A percentile compares a stretch with the other conserved stretches of the same genome.
These are phyloP conservation scores for Coniochaeta sp. DNA, from an alignment of 2,329 filamentous ascomycete species.

Conservation along the genomic window DNA sequence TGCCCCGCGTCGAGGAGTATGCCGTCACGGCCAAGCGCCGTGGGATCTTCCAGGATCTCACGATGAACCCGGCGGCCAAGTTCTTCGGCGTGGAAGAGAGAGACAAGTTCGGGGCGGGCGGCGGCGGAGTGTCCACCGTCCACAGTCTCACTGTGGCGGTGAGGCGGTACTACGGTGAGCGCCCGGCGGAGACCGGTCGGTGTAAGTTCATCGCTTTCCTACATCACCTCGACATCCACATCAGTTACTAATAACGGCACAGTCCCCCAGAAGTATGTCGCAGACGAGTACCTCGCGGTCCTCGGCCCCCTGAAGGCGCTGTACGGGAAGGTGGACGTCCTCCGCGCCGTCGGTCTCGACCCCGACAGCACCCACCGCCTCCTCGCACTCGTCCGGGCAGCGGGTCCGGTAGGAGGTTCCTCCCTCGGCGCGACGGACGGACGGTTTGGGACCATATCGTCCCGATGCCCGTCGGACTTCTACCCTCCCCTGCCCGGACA, in stretches of 20 bases:
- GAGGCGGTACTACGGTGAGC: not conserved
- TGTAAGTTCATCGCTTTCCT: not conserved
- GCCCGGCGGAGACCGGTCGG: conserved; percentile 1
- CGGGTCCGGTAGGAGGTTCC: conserved; percentile 6
- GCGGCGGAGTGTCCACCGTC: not conserved
- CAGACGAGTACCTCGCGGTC: conserved; percentile 7
- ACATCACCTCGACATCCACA: not conserved
- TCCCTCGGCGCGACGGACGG: not conserved
- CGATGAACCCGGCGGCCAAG: not conserved
- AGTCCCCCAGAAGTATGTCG: conserved; percentile 7
- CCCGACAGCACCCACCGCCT: conserved; percentile 9
- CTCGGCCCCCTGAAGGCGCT: conserved; percentile 12
- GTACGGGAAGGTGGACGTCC: conserved; percentile 6
- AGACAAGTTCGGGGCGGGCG: too few species aligned
- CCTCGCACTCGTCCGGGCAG: conserved; percentile 8
- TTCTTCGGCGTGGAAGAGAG: not conserved
- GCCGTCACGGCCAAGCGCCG: not conserved
- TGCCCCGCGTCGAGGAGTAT: not conserved
- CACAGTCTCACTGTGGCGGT: not conserved
- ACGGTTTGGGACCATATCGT: not conserved
- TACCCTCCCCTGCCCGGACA: conserved; percentile 13
- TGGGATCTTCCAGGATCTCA: not conserved
- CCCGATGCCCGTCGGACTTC: conserved; percentile 4
- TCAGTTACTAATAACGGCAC: conserved; percentile 1
- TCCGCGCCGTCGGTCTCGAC: conserved; percentile 11